A percentile compares a stretch with the other conserved stretches of the same genome.
phyloP scores from a whole-genome alignment of 192 early-diverging fungal species.

The Coemansia sp. region DNA sequence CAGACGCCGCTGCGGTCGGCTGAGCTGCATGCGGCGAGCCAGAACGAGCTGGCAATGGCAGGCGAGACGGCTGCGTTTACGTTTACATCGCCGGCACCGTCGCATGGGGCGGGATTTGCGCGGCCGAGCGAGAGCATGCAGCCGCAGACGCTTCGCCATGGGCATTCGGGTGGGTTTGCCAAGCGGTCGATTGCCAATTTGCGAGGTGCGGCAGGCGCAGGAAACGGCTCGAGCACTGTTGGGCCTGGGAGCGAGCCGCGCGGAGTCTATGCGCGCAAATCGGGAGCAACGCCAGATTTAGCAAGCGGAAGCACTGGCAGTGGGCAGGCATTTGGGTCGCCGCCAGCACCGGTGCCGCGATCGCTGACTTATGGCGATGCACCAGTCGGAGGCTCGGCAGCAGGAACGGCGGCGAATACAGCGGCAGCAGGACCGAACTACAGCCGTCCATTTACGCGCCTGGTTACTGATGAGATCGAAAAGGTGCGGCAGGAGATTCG shows the following conservation, averaged over 20 bases:
- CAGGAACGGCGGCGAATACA: not conserved
- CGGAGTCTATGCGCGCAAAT: conserved; percentile 25
- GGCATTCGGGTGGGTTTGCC: conserved; percentile 35
- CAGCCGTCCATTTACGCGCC: conserved; percentile 40
- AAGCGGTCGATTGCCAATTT: conserved; percentile 54
- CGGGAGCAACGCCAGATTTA: conserved; percentile 4
- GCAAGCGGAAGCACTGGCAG: conserved; percentile 1
- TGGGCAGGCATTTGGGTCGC: conserved; percentile 39
- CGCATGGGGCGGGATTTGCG: conserved; percentile 20
- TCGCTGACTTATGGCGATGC: conserved; percentile 36
- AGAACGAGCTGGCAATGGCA: conserved; percentile 19
- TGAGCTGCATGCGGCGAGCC: conserved; percentile 32
- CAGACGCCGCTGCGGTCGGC: conserved; percentile 36
- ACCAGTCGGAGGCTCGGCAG: conserved; percentile 9
- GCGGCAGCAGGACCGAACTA: conserved; percentile 6
- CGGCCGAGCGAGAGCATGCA: conserved; percentile 29
- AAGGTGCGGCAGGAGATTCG: conserved; percentile 66
- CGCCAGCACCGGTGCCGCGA: conserved; percentile 45
- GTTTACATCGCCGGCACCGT: conserved; percentile 25
- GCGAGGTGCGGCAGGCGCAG: conserved; percentile 15
- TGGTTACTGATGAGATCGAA: conserved; percentile 63
- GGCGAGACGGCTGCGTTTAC: conserved; percentile 22
- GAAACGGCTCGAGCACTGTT: not conserved
- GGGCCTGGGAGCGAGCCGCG: conserved; percentile 8
- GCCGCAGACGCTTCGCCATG: conserved; percentile 26